These are phyloP conservation scores for Amylostereum areolatum DNA, from an alignment of 1,284 basidiomycete species.

Conservation along the genomic window DNA sequence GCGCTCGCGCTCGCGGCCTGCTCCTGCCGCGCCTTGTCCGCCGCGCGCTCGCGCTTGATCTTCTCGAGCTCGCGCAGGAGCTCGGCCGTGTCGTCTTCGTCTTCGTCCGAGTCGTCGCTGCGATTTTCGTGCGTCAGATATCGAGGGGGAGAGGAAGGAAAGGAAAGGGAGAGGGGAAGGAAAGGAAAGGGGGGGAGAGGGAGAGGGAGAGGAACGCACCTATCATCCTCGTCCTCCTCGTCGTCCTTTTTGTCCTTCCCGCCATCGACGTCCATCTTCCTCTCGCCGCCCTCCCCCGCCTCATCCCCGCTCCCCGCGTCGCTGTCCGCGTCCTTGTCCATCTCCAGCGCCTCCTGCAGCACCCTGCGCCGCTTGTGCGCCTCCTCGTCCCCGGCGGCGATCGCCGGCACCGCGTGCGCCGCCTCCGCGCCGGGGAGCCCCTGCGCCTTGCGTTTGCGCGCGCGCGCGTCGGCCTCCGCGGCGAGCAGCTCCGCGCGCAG, in stretches of 20 bases:
- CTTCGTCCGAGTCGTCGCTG: constrained; percentile 56
- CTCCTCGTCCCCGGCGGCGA: constrained; percentile 27
- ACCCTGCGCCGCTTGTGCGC: constrained; percentile 73
- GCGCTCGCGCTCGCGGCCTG: constrained; percentile 64
- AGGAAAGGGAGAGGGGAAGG: constrained; percentile 17
- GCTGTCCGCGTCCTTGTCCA: constrained; percentile 84
- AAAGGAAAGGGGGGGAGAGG: too few relatives aligned
- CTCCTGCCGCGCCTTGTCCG: constrained; percentile 83
- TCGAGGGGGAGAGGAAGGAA: constrained; percentile 6
- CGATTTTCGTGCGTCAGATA: constrained; percentile 30
- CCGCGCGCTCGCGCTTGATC: constrained; percentile 91
- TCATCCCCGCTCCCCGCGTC: constrained; percentile 39
- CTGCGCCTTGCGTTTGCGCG: constrained; percentile 74
- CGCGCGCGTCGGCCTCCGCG: constrained; percentile 78
- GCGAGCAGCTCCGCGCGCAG: constrained; percentile 74
- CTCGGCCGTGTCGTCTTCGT: constrained; percentile 90
- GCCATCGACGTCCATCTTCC: constrained; percentile 26
- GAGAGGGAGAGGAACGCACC: too few relatives aligned
- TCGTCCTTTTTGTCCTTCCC: constrained; percentile 29
- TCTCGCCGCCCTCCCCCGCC: constrained; percentile 27
- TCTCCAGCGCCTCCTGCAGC: constrained; percentile 74
- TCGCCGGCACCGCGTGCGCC: not conserved
- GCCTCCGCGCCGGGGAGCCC: constrained; percentile 13
- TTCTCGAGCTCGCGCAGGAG: constrained; percentile 90
- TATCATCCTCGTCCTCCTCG: too few relatives aligned